A percentile compares a stretch with the other conserved stretches of the same genome.
phyloP scores from a whole-genome alignment of 768 basidiomycete genomes.

The Mycena capillaripes region DNA sequence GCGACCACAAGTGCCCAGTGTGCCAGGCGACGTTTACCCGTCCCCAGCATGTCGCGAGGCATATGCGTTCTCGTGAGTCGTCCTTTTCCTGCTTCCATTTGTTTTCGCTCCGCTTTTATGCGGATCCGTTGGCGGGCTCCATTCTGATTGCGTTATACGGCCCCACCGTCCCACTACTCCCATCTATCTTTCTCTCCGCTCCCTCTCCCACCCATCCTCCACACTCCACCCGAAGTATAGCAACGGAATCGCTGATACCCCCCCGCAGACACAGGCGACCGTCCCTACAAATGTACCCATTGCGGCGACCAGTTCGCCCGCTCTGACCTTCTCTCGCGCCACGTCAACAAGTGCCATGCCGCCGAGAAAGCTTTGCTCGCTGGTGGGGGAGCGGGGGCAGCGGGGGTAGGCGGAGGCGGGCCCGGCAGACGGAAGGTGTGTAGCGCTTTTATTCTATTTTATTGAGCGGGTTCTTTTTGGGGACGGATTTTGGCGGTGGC shows the following conservation, averaged over 20 bases:
- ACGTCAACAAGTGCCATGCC: slow-evolving; percentile 91
- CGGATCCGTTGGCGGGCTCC: too few species aligned
- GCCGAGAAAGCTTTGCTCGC: slow-evolving; percentile 65
- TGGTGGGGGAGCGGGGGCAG: neutral
- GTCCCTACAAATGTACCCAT: slow-evolving; percentile 89
- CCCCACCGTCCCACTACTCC: too few species aligned
- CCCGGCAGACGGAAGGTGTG: neutral
- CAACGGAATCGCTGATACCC: neutral
- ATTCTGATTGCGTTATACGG: too few species aligned
- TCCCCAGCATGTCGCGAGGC: slow-evolving; percentile 90
- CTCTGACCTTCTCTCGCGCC: slow-evolving; percentile 83
- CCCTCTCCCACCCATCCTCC: neutral
- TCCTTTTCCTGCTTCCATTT: neutral
- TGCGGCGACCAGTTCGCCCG: slow-evolving; percentile 93
- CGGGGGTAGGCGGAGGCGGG: neutral
- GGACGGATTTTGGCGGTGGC: too few species aligned
- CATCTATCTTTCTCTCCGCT: neutral
- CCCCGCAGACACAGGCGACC: slow-evolving; percentile 85
- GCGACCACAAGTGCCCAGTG: slow-evolving; percentile 90
- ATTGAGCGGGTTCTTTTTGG: neutral
- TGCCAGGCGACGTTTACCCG: slow-evolving; percentile 91
- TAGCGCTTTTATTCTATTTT: neutral
- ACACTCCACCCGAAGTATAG: too few species aligned
- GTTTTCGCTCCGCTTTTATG: neutral
- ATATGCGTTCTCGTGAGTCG: slow-evolving; percentile 91